Evolutionary conservation across 805 yeast species (phyloP).

Genomic region (Kodamaea leandrae): DNA sequence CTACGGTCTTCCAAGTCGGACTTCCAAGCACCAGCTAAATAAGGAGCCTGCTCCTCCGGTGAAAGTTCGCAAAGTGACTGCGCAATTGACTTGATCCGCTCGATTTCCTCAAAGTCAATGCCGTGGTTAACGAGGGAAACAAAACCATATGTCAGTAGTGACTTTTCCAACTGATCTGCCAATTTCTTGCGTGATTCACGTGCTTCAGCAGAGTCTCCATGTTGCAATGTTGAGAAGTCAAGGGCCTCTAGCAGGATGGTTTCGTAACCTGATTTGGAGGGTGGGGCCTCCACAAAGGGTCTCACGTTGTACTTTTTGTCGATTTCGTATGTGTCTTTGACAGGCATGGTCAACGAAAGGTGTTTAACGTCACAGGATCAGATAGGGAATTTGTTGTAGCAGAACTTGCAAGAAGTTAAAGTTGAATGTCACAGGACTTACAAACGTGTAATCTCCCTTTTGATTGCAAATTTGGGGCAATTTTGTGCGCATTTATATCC

Average conservation of each 20-base stretch:
- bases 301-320: constrained; percentile 12
- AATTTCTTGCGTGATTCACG: constrained; percentile 7
- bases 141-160: constrained; percentile 12
- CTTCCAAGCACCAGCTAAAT: constrained; percentile 13
- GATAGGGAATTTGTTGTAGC: too few species aligned
- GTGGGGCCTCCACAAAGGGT: constrained; percentile 12
- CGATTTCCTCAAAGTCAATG: constrained; percentile 6
- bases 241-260: constrained; percentile 10
- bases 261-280: constrained; percentile 4
- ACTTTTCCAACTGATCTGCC: constrained; percentile 11
- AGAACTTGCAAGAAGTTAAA: too few species aligned
- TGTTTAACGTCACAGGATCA: too few species aligned
- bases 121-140: constrained; percentile 12
- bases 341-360: constrained; percentile 1
- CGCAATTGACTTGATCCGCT: constrained; percentile 10
- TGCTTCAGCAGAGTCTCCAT: constrained; percentile 8
- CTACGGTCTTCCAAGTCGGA: constrained; percentile 12
- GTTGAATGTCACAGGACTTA: too few species aligned
- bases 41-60: constrained; percentile 9
- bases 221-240: constrained; percentile 10
- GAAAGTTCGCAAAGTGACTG: constrained; percentile 13
- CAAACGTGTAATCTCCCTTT: background rate
- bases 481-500: too few species aligned
- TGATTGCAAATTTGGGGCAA: background rate
- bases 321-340: constrained; percentile 6